Evolutionary conservation across 2,329 filamentous ascomycete genomes (phyloP).

Genomic region (Trichoderma semiorbis): DNA sequence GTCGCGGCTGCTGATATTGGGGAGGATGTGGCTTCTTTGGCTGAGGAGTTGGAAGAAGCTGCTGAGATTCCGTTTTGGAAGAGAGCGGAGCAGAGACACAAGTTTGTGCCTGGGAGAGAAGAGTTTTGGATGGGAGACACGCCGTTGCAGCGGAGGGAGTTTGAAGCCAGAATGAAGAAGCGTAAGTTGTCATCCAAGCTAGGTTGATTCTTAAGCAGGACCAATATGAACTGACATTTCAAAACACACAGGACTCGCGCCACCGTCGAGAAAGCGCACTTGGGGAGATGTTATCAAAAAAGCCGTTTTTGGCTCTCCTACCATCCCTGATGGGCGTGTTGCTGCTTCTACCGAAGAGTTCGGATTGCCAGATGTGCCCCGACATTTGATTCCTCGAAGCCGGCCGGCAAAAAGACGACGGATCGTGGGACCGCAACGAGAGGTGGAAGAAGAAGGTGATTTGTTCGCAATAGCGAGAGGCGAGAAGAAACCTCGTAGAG

Average conservation of each 20-base stretch:
- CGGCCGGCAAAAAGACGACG: constrained; percentile 4
- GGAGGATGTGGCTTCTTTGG: not conserved
- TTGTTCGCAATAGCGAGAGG: not conserved
- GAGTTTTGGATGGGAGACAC: constrained; percentile 33
- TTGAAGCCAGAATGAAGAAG: constrained; percentile 23
- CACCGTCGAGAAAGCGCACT: not conserved
- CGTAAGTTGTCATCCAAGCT: not conserved
- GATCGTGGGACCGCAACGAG: not conserved
- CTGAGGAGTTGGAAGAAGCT: not conserved
- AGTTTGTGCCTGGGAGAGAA: constrained; percentile 25
- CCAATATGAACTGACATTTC: not conserved
- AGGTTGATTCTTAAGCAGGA: not conserved
- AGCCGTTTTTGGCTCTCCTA: not conserved
- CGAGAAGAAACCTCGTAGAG: not conserved
- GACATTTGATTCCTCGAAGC: constrained; percentile 1
- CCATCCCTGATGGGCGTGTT: not conserved
- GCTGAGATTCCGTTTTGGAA: constrained; percentile 4
- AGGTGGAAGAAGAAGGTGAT: not conserved
- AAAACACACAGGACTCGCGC: not conserved
- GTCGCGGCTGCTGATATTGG: no score
- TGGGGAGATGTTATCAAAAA: not conserved
- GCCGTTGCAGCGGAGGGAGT: constrained; percentile 26
- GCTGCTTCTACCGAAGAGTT: not conserved
- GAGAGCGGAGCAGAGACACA: not conserved
- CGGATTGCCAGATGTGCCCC: not conserved